phyloP scores from a whole-genome alignment of 2,329 filamentous ascomycete genomes.

The Cordyceps tenuipes region DNA sequence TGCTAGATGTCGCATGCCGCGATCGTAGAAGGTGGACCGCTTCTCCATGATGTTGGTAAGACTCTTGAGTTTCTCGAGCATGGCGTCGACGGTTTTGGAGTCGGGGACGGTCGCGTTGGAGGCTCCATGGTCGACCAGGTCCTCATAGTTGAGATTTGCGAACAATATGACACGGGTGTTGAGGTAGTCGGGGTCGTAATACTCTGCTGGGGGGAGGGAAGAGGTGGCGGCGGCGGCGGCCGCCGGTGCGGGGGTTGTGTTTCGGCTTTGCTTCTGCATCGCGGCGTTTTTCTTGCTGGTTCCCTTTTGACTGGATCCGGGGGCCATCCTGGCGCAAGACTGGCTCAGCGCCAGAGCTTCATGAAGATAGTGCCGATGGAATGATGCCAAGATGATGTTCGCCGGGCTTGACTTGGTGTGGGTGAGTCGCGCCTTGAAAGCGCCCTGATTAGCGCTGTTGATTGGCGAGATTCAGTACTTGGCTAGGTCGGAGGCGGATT shows the following conservation, averaged over 20 bases:
- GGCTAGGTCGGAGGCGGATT: not conserved
- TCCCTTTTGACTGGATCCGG: slow-evolving; percentile 50
- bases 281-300: slow-evolving; percentile 57
- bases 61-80: slow-evolving; percentile 55
- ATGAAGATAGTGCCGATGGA: slow-evolving; percentile 6
- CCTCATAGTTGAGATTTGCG: slow-evolving; percentile 56
- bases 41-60: slow-evolving; percentile 60
- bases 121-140: slow-evolving; percentile 56
- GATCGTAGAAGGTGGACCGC: slow-evolving; percentile 60
- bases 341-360: slow-evolving; percentile 10
- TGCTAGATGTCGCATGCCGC: slow-evolving; percentile 63
- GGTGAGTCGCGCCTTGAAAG: not conserved
- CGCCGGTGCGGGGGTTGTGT: slow-evolving; percentile 62
- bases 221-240: slow-evolving; percentile 25
- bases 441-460: slow-evolving; percentile 3
- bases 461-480: not conserved
- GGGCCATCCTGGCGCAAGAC: slow-evolving; percentile 39
- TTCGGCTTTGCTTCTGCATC: slow-evolving; percentile 64
- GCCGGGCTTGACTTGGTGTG: not conserved
- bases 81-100: slow-evolving; percentile 54
- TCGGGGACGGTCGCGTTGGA: slow-evolving; percentile 52
- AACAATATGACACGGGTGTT: slow-evolving; percentile 53
- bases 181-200: slow-evolving; percentile 56
- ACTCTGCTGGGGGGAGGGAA: slow-evolving; percentile 46
- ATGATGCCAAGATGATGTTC: slow-evolving; percentile 1